phyloP scores from a whole-genome alignment of 371 early-diverging fungal species.

The Actinomortierella wolfii region DNA sequence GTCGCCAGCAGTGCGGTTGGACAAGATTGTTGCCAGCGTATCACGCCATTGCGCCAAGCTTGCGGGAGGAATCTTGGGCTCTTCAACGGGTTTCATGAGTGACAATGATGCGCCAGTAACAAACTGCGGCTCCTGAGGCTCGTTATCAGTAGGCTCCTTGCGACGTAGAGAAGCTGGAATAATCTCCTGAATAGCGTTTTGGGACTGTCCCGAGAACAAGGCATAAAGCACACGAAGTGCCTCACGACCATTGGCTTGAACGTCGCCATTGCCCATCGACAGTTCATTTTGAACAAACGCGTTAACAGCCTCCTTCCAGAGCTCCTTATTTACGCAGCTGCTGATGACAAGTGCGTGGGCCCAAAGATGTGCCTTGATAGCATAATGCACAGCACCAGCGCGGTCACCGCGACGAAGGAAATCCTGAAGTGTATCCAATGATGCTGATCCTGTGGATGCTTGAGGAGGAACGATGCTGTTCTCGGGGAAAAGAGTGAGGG shows the following conservation, averaged over 20 bases:
- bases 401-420: constrained; percentile 79
- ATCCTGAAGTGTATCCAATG: constrained; percentile 56
- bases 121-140: constrained; percentile 21
- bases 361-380: constrained; percentile 79
- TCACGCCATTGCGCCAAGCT: constrained; percentile 71
- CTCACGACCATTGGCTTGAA: constrained; percentile 56
- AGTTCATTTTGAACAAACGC: constrained; percentile 72
- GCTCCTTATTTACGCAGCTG: constrained; percentile 81
- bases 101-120: constrained; percentile 20
- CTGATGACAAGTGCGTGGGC: constrained; percentile 90
- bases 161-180: constrained; percentile 11
- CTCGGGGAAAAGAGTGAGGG: constrained; percentile 21
- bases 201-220: constrained; percentile 74
- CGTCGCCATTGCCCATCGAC: constrained; percentile 12
- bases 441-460: constrained; percentile 42
- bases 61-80: constrained; percentile 24
- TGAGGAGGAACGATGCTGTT: constrained; percentile 17
- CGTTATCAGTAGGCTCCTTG: not conserved
- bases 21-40: constrained; percentile 74
- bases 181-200: constrained; percentile 46
- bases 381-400: constrained; percentile 72
- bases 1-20: constrained; percentile 85
- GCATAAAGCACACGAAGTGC: constrained; percentile 73
- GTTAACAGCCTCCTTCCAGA: constrained; percentile 81
- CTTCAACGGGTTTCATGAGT: constrained; percentile 17